Conservation (phyloP, 2,329 filamentous ascomycete species). For the Venturia oleaginea region DNA sequence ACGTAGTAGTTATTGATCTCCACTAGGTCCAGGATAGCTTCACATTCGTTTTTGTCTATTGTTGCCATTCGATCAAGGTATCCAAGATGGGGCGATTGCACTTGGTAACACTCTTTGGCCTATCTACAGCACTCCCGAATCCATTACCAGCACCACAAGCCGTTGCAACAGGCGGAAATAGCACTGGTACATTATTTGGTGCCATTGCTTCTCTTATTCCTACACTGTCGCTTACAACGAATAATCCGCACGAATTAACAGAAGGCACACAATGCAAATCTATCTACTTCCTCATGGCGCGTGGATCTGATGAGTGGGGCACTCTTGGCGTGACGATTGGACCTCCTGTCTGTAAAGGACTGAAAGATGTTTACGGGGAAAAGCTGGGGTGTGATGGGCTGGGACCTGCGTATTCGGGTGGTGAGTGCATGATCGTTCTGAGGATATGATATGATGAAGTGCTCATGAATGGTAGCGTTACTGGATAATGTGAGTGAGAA, state of each 20-base stretch:
- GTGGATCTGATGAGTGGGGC: conserved; percentile 32
- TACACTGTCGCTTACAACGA: background rate
- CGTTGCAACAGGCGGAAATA: conserved; percentile 2
- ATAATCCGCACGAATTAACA: background rate
- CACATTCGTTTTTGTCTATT: background rate
- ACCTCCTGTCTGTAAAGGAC: background rate
- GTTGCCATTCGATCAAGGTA: background rate
- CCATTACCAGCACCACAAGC: background rate
- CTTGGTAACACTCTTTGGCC: background rate
- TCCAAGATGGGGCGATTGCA: background rate
- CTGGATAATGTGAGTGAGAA: background rate
- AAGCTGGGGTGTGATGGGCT: conserved; percentile 5
- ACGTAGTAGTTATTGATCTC: background rate
- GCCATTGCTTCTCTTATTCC: background rate
- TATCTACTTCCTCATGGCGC: conserved; percentile 33
- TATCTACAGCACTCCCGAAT: background rate
- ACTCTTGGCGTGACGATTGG: conserved; percentile 16
- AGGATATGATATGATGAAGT: background rate
- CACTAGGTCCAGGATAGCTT: too few species aligned
- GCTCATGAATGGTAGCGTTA: background rate
- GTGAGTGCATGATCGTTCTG: background rate
- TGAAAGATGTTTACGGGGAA: background rate
- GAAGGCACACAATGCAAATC: conserved; percentile 22
- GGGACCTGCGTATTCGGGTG: conserved; percentile 2
- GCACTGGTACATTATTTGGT: conserved; percentile 1